Conservation (phyloP, 225 moss, liverwort and hornwort genomes). For the Pseudoscleropodium purum region DNA sequence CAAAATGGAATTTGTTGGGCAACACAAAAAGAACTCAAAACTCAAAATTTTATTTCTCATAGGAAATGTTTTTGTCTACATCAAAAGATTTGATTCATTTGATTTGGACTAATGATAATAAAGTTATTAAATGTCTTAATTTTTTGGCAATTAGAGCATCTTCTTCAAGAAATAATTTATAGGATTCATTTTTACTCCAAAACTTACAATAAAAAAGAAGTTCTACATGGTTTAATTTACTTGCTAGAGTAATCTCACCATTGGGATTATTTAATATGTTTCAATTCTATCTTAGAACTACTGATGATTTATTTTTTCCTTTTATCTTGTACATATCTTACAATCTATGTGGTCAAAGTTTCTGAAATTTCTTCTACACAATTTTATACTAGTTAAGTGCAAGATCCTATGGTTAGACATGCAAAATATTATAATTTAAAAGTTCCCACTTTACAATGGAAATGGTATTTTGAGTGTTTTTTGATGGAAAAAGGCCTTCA, state of each 20-base stretch:
- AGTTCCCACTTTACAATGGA: background rate
- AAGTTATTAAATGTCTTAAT: background rate
- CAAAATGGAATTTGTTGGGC: background rate
- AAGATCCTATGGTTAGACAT: background rate
- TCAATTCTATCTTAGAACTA: background rate
- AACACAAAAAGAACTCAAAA: background rate
- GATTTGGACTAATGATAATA: background rate
- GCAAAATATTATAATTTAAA: background rate
- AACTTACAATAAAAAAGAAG: background rate
- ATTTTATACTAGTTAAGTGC: too few species aligned
- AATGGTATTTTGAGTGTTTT: background rate
- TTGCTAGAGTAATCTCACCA: background rate
- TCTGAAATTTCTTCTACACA: background rate
- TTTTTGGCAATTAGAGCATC: background rate
- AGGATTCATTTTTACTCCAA: background rate
- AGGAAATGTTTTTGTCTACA: background rate
- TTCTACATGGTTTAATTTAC: background rate
- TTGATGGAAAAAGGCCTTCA: background rate
- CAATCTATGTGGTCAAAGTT: background rate
- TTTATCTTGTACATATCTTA: background rate
- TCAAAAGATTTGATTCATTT: background rate
- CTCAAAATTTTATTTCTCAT: background rate
- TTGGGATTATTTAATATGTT: background rate
- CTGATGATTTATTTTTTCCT: rapidly evolving
- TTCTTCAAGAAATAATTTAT: background rate